Evolutionary conservation across 1,284 basidiomycete species (phyloP), one percentile per base, ranked within the genome.

Genomic region (Amylostereum areolatum): DNA sequence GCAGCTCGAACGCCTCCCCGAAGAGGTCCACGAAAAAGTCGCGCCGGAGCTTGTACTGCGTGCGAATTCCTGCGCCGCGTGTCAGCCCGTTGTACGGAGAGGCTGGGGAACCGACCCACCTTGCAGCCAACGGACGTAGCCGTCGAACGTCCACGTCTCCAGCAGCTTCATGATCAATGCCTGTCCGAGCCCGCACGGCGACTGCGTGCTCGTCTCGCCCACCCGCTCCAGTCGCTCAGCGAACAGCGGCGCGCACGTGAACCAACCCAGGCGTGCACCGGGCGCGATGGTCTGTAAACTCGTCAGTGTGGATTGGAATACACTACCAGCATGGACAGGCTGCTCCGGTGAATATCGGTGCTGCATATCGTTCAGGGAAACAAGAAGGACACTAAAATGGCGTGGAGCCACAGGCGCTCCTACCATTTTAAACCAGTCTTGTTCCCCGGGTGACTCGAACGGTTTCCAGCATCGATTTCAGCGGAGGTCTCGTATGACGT

Each of bases 251-350:
- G 78, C 81, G 60, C 80, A 84, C 0, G 88, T 91, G 60, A 86
- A 85, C 84, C 84, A 92, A 1, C 90, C 89, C 9, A 92, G 66
- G 5, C 89, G 79, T 47, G 78, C 79, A 1, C 89, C 90, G 3
- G 89, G 89, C 1, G 84, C 85, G 47, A 91, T 78, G 2, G 82
- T 88, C 84, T 83, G 49, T 5, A 45, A 42, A 48, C 25, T 45
- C 18, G 30, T 8, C 3, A 42, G 30, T 28, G 27, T 10, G n/a
- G 6, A 27, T 35, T 11, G 43, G 25, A 35, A 9, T 18, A 18
- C 18, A 18, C 18, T 18, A 18, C 18, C 18, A 18, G 18, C 18
- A 18, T 18, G 18, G 18, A 1, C 18, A 18, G 18, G 18, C 18
- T 18, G 18, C 18, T 18, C 18, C 18, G 1, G 18, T 18, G 18